phyloP scores from a whole-genome alignment of 208 protist genomes.

The Acanthamoeba triangularis region DNA sequence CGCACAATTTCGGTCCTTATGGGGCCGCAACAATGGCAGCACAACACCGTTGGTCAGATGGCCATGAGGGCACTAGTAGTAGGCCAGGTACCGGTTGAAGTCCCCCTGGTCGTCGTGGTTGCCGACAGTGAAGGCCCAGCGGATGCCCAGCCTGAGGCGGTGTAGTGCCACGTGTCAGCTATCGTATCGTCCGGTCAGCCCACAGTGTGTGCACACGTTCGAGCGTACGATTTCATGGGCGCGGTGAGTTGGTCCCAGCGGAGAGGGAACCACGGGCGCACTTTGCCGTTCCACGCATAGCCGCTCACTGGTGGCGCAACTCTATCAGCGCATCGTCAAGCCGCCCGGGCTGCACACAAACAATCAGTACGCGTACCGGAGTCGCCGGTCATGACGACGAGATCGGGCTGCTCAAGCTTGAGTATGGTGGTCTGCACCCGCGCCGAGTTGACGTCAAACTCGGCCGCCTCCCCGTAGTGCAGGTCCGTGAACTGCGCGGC shows the following conservation, averaged over 20 bases:
- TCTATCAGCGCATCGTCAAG: not conserved
- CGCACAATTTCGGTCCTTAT: not conserved
- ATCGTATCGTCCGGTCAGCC: too few species aligned
- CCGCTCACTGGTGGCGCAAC: not conserved
- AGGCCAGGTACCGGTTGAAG: not conserved
- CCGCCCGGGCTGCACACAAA: too few species aligned
- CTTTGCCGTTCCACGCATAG: not conserved
- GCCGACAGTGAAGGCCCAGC: not conserved
- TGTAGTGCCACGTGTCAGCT: not conserved
- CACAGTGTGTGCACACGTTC: not conserved
- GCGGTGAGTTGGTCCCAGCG: not conserved
- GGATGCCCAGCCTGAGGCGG: not conserved
- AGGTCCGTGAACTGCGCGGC: slow-evolving; percentile 4
- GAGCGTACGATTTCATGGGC: not conserved
- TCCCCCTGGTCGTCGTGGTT: slow-evolving; percentile 14
- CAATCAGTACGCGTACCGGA: not conserved
- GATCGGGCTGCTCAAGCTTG: not conserved
- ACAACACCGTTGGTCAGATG: too few species aligned
- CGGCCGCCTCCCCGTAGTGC: not conserved
- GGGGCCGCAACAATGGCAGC: not conserved
- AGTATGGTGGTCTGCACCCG: not conserved
- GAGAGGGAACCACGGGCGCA: not conserved
- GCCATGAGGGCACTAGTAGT: not conserved
- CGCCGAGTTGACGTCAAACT: not conserved
- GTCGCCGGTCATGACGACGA: slow-evolving; percentile 26